A percentile compares a stretch with the other conserved stretches of the same genome.
These are phyloP conservation scores for Mucor racemosus DNA, from an alignment of 371 early-diverging fungal species.

Conservation along the genomic window DNA sequence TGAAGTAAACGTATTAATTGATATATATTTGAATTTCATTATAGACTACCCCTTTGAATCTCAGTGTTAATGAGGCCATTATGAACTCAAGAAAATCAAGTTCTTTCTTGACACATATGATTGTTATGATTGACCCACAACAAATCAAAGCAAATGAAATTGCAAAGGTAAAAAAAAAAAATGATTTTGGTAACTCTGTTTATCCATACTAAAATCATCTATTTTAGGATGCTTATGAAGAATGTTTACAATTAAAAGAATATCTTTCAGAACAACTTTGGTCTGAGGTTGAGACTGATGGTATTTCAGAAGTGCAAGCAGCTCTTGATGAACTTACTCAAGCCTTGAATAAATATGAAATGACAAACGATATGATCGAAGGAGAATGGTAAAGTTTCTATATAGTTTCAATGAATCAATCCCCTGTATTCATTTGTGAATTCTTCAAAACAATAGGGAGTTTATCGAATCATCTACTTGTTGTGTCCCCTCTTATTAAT, in stretches of 20 bases:
- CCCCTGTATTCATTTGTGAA: not conserved
- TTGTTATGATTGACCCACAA: constrained; percentile 40
- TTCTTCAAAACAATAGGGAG: constrained; percentile 2
- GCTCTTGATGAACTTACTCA: constrained; percentile 38
- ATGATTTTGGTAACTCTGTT: too few relatives aligned
- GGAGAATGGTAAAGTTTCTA: constrained; percentile 22
- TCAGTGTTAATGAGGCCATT: constrained; percentile 41
- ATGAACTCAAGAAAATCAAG: constrained; percentile 32
- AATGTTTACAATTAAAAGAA: constrained; percentile 43
- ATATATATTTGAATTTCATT: not conserved
- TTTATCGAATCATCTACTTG: constrained; percentile 21
- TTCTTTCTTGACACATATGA: constrained; percentile 36
- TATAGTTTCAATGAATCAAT: too few relatives aligned
- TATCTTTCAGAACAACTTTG: constrained; percentile 51
- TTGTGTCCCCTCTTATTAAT: constrained; percentile 18
- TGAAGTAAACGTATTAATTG: not conserved
- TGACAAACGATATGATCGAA: constrained; percentile 32
- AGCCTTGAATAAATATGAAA: constrained; percentile 38
- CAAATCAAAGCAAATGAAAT: constrained; percentile 45
- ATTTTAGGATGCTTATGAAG: constrained; percentile 44
- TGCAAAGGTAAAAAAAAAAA: constrained; percentile 32
- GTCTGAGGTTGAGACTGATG: constrained; percentile 43
- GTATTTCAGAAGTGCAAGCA: constrained; percentile 32
- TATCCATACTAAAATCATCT: not conserved
- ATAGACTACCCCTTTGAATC: constrained; percentile 35